A percentile compares a stretch with the other conserved stretches of the same genome.
Conservation (phyloP, 371 early-diverging fungal species). For the Lichtheimia ornata region DNA sequence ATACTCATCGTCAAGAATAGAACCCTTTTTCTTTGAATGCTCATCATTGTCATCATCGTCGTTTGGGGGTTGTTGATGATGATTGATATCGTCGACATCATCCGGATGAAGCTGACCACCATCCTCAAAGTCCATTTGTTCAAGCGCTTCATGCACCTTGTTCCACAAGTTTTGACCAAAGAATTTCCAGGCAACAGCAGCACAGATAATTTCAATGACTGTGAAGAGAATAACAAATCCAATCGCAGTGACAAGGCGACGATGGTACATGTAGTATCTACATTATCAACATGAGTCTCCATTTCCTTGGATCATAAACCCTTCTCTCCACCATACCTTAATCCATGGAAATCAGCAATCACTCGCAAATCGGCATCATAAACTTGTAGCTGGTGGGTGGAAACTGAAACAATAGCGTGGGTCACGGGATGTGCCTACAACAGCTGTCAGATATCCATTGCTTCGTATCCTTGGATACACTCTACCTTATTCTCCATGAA, state of each 20-base stretch:
- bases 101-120: no score
- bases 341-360: conserved; percentile 87
- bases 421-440: conserved; percentile 58
- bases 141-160: conserved; percentile 21
- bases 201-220: conserved; percentile 72
- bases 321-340: conserved; percentile 19
- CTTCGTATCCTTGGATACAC: neutral
- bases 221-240: conserved; percentile 71
- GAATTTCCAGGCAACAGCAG: conserved; percentile 70
- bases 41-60: no score
- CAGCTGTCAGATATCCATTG: neutral
- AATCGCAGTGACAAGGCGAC: conserved; percentile 71
- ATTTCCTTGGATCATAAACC: neutral
- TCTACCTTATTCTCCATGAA: conserved; percentile 63
- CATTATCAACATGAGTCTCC: neutral
- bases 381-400: conserved; percentile 67
- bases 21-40: no score
- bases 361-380: conserved; percentile 71
- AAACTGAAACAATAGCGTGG: conserved; percentile 66
- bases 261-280: conserved; percentile 86
- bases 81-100: no score
- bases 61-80: no score
- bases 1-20: no score
- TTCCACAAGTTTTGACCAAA: conserved; percentile 54
- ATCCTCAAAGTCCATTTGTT: conserved; percentile 2